Conservation (phyloP, 208 protist species). For the Leishmania braziliensis region DNA sequence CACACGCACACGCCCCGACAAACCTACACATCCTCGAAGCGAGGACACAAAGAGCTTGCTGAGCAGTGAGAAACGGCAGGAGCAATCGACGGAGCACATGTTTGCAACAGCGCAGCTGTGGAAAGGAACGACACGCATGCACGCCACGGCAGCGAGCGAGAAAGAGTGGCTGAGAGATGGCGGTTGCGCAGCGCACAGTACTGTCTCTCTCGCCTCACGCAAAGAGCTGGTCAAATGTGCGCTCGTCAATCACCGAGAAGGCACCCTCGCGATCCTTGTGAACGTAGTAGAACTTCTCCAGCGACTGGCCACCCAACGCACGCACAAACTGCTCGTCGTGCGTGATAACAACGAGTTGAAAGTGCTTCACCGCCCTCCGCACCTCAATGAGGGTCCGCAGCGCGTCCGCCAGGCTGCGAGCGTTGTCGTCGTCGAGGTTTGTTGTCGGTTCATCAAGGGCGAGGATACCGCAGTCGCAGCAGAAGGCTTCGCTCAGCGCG, state of each 20-base stretch:
- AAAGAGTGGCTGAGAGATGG: background rate
- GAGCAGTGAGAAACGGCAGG: background rate
- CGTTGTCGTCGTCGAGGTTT: constrained; percentile 98
- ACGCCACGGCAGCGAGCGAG: background rate
- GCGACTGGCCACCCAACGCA: constrained; percentile 74
- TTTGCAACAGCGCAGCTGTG: background rate
- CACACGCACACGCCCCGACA: background rate
- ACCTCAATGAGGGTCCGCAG: constrained; percentile 85
- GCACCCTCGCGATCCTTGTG: constrained; percentile 90
- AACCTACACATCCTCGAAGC: background rate
- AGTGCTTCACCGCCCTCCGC: constrained; percentile 81
- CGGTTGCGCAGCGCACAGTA: background rate
- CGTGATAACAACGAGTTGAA: constrained; percentile 99
- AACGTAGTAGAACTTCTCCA: constrained; percentile 90
- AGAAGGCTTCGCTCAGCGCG: constrained; percentile 99
- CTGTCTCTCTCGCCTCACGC: constrained; percentile 24
- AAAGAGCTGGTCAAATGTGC: constrained; percentile 88
- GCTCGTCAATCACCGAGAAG: constrained; percentile 90
- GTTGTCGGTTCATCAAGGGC: constrained; percentile 99
- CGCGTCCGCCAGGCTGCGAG: constrained; percentile 78
- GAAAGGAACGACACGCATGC: background rate
- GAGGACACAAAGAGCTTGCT: background rate
- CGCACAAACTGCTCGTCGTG: constrained; percentile 99
- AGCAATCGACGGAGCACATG: background rate
- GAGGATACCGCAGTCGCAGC: constrained; percentile 98